phyloP scores from a whole-genome alignment of 305 asterid genomes.

The Fraxinus floribunda region DNA sequence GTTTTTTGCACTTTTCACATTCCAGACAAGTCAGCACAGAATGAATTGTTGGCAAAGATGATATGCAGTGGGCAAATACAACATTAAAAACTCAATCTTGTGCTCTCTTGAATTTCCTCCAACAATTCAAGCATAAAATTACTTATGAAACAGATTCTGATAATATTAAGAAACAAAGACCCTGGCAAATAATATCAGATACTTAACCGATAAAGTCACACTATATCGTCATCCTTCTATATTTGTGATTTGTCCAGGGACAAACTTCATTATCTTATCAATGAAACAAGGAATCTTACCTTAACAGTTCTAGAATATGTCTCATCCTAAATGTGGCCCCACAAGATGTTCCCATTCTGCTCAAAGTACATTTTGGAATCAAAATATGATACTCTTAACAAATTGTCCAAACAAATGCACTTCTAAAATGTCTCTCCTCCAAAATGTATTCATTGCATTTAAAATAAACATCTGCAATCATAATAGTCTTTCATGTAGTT shows the following conservation, averaged over 20 bases:
- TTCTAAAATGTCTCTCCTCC: slow-evolving; percentile 6
- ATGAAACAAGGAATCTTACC: neutral
- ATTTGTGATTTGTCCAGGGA: slow-evolving; percentile 12
- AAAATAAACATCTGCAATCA: neutral
- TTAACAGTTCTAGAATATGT: slow-evolving; percentile 7
- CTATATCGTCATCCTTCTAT: slow-evolving; percentile 13
- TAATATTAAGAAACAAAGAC: slow-evolving; percentile 13
- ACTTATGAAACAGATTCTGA: slow-evolving; percentile 17
- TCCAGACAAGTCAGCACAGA: slow-evolving; percentile 4
- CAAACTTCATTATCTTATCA: slow-evolving; percentile 1
- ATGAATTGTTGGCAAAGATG: neutral
- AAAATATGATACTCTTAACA: neutral
- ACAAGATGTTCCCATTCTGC: slow-evolving; percentile 5
- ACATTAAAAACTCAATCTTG: slow-evolving; percentile 5
- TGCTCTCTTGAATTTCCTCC: neutral
- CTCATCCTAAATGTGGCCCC: slow-evolving; percentile 4
- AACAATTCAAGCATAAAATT: slow-evolving; percentile 1
- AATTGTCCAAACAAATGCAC: neutral
- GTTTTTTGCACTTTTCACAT: neutral
- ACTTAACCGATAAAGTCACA: neutral
- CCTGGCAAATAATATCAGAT: slow-evolving; percentile 16
- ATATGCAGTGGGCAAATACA: neutral
- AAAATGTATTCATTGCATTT: neutral
- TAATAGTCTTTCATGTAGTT: neutral
- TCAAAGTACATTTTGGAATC: neutral